Base-by-base conservation (phyloP, 331 rosid genomes). In the Dryas integrifolia region DNA sequence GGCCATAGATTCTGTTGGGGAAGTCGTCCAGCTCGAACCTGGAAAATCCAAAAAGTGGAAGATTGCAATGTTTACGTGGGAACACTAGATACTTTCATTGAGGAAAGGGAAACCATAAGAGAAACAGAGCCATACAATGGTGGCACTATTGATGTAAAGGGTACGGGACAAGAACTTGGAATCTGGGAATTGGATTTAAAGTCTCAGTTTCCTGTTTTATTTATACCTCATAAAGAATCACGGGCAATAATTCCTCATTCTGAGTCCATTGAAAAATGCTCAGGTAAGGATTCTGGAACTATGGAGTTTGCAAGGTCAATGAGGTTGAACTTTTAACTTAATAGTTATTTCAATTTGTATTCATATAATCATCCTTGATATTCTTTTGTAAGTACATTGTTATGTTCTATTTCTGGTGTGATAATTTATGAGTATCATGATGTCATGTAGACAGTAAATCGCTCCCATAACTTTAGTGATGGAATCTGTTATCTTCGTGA, bases 1-100 rank as follows among this genome's bases (percentile, higher is more conserved):
- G 97, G 98, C 69, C 98, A 95, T 74, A 96, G 92, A 39, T 92
- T 96, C 70, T 95, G 98, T 76, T 95, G 98, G 98, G 98, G 96
- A 81, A 95, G 98, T 64, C 96, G 85, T 80, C 97, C 98, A 4
- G 98, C 98, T 80, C 85, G 97, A 69, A 91, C 90, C 24, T 95
- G 96, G 98, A 91, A 83, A 82, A 91, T 95, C 79, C 81, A 62
- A 57, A 86, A 89, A 2, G 90, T 95, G 46, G 98, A 91, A 86
- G 98, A 95, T 82, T 95, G 98, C 70, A 91, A 91, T 60, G 96
- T 95, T 59, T 88, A 95, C 74, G 85, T 91, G 69, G 98, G 98
- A 82, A 88, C 92, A 64, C 81, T 95, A 26, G 98, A 95, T 80
- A 91, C 98, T 13, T 95, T 95, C 84, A 82, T 84, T 13, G 98